A percentile compares a stretch with the other conserved stretches of the same genome.
Evolutionary conservation across 2,329 filamentous ascomycete species (phyloP).

Genomic region (Colletotrichum tropicicola): DNA sequence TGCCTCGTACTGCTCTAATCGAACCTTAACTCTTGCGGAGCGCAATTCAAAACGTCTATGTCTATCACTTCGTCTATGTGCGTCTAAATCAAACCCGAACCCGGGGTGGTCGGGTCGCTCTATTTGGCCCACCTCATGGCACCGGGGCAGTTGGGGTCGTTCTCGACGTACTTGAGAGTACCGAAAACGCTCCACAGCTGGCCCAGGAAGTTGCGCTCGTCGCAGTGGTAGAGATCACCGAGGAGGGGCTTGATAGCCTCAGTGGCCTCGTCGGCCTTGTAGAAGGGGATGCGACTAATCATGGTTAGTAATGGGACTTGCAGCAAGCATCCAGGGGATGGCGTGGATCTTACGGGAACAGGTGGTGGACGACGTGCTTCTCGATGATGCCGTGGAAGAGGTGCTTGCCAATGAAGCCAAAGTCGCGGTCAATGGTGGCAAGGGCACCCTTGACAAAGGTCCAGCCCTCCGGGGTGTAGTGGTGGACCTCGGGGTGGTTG

Average conservation of each 20-base stretch:
- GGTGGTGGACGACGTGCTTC: slow-evolving; percentile 69
- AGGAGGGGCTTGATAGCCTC: slow-evolving; percentile 65
- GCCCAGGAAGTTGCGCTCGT: slow-evolving; percentile 53
- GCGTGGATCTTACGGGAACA: slow-evolving; percentile 57
- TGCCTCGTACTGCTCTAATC: neutral
- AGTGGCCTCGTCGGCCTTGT: slow-evolving; percentile 68
- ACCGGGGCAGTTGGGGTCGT: slow-evolving; percentile 45
- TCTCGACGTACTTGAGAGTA: slow-evolving; percentile 56
- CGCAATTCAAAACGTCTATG: slow-evolving; percentile 11
- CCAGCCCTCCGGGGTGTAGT: slow-evolving; percentile 65
- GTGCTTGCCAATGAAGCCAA: slow-evolving; percentile 69
- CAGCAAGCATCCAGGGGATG: too few relatives aligned
- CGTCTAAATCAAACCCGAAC: neutral
- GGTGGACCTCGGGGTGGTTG: slow-evolving; percentile 64
- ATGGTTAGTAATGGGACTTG: slow-evolving; percentile 12
- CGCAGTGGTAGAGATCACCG: slow-evolving; percentile 60
- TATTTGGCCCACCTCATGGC: slow-evolving; percentile 45
- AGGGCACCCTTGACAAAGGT: slow-evolving; percentile 69
- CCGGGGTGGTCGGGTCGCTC: neutral
- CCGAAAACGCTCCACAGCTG: slow-evolving; percentile 56
- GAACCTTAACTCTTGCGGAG: neutral
- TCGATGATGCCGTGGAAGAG: slow-evolving; percentile 70
- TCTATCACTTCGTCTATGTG: slow-evolving; percentile 12
- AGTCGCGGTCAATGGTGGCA: slow-evolving; percentile 69
- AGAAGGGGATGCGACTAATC: slow-evolving; percentile 63